Conservation (phyloP, 371 early-diverging fungal genomes). For the Smittium culicis region DNA sequence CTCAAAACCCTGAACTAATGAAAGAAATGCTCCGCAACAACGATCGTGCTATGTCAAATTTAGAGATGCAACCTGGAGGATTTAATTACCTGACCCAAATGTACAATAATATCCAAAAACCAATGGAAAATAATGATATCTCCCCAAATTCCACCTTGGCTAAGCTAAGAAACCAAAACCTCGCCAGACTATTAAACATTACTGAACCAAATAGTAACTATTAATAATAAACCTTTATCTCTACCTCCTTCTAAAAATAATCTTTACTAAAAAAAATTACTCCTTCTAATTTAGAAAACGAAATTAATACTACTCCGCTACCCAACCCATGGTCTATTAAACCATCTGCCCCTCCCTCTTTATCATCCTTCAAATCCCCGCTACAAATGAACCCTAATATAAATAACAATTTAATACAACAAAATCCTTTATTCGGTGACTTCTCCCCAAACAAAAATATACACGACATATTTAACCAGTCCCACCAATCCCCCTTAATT, state of each 20-base stretch:
- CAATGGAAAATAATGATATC: slow-evolving; percentile 42
- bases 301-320: slow-evolving; percentile 59
- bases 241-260: too few relatives aligned
- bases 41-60: slow-evolving; percentile 71
- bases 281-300: slow-evolving; percentile 9
- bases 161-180: slow-evolving; percentile 35
- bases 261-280: neutral
- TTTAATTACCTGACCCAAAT: slow-evolving; percentile 67
- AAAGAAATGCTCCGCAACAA: slow-evolving; percentile 68
- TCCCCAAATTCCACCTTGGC: slow-evolving; percentile 41
- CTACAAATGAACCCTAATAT: neutral
- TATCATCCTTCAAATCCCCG: neutral
- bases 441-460: neutral
- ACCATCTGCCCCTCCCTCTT: neutral
- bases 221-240: neutral
- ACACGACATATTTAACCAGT: neutral
- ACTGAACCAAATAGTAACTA: slow-evolving; percentile 16
- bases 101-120: slow-evolving; percentile 60
- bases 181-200: slow-evolving; percentile 52
- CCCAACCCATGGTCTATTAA: slow-evolving; percentile 67
- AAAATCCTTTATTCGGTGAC: neutral
- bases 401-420: neutral
- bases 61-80: slow-evolving; percentile 73
- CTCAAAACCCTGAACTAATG: slow-evolving; percentile 64
- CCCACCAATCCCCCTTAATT: neutral